Base-by-base conservation (phyloP, 1,284 basidiomycete genomes). In the Tranzscheliella williamsii region DNA sequence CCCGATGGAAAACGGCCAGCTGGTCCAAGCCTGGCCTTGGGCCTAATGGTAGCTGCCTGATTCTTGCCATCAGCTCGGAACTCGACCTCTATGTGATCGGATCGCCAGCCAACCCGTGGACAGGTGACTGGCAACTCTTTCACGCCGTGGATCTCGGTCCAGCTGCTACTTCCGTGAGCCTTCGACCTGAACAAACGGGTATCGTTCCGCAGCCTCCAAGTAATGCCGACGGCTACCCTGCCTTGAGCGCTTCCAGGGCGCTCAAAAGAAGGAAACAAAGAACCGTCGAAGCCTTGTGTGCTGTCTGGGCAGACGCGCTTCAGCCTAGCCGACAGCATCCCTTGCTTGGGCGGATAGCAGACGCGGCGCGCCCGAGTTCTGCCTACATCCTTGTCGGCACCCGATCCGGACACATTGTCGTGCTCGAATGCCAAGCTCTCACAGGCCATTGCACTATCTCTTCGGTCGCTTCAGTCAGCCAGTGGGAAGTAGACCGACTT, bases 21-120 rank as follows among this genome's bases (percentile, higher is more conserved):
- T 64, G 61, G 61, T 64, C 61, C 12, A 54, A 41, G 24, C 47
- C 61, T 5, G 47, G 55, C 15, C 36, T 64, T 31, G 61, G 61
- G 4, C 38, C 54, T 12, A 31, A 54, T 20, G 46, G 37, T 34
- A 52, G 55, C 47, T 64, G 54, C 15, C 42, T 64, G 20, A 51
- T 64, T 31, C 44, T 60, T 9, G 55, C 54, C 36, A 34, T 42
- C 24, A 55, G 38, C 38, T 58, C 55, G 20, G 61, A 64, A 42
- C 23, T 47, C 12, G 61, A 64, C 22, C 61, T 64, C 7, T 54
- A 49, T 41, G 26, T 63, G 4, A 36, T 63, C 8, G 60, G 53
- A 16, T 53, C 60, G 12, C 42, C 60, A 11, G 22, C n/a, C 13
- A 64, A 58, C 24, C 34, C 55, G 2, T 64, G 55, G 50, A 53